Conservation (phyloP, 371 early-diverging fungal genomes). For the Caulochytrium protostelioides region DNA sequence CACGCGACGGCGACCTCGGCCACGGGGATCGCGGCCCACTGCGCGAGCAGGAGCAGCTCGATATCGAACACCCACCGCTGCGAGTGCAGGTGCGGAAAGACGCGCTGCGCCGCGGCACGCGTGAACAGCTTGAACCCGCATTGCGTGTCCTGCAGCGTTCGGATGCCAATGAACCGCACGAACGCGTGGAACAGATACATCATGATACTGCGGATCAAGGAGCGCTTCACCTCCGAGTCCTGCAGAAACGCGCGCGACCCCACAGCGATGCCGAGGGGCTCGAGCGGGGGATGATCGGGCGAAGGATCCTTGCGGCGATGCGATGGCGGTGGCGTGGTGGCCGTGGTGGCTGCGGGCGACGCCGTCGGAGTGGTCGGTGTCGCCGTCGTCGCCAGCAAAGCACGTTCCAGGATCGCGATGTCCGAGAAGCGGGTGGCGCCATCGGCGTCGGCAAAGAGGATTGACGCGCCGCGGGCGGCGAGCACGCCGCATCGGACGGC, state of each 20-base stretch:
- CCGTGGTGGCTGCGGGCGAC: too few species aligned
- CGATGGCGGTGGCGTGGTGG: too few species aligned
- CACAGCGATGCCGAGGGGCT: conserved; percentile 49
- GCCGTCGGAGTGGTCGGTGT: conserved; percentile 14
- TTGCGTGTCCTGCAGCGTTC: conserved; percentile 74
- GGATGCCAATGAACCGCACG: conserved; percentile 53
- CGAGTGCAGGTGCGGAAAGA: conserved; percentile 77
- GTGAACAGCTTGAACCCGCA: conserved; percentile 91
- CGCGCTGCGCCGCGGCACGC: conserved; percentile 44
- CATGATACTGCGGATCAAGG: conserved; percentile 65
- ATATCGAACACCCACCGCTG: conserved; percentile 94
- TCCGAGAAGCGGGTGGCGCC: conserved; percentile 80
- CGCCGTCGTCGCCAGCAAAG: conserved; percentile 13
- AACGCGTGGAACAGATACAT: conserved; percentile 78
- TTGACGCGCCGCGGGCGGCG: conserved; percentile 43
- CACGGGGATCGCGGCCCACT: conserved; percentile 40
- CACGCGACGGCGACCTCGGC: conserved; percentile 75
- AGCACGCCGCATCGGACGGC: conserved; percentile 62
- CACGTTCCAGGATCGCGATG: conserved; percentile 32
- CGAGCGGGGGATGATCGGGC: too few species aligned
- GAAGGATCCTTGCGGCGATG: too few species aligned
- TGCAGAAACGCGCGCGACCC: conserved; percentile 82
- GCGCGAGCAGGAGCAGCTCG: conserved; percentile 68
- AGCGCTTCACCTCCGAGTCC: conserved; percentile 57
- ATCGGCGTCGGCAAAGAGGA: conserved; percentile 89